Conservation (phyloP, 768 basidiomycete genomes). For the Termitomyces sp. region DNA sequence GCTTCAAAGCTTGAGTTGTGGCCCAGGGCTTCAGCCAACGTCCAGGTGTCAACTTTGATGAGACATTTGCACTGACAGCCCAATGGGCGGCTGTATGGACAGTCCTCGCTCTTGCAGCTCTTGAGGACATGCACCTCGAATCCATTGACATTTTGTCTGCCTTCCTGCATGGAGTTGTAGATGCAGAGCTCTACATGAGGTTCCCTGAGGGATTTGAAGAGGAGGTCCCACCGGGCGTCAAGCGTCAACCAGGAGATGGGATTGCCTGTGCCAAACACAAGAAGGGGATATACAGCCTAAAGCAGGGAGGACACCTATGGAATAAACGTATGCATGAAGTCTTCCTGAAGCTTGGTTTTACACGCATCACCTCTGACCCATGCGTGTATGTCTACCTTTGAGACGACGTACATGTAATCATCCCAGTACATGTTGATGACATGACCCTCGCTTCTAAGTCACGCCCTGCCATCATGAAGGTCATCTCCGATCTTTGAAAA, state of each 20-base stretch:
- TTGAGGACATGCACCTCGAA: constrained; percentile 11
- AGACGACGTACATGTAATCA: not conserved
- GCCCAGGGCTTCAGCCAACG: too few relatives aligned
- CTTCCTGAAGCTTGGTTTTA: not conserved
- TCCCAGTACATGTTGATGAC: not conserved
- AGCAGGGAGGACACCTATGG: not conserved
- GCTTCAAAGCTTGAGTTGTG: too few relatives aligned
- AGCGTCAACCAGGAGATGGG: not conserved
- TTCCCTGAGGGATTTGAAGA: not conserved
- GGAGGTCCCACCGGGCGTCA: not conserved
- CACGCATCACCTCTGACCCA: not conserved
- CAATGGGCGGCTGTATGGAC: not conserved
- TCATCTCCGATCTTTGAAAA: not conserved
- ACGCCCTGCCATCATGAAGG: not conserved
- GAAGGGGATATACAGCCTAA: not conserved
- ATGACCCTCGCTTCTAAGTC: not conserved
- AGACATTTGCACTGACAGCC: constrained; percentile 31
- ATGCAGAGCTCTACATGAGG: not conserved
- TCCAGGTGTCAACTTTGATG: constrained; percentile 24
- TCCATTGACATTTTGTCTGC: constrained; percentile 7
- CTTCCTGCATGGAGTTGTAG: not conserved
- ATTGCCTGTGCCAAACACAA: not conserved
- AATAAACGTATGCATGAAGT: not conserved
- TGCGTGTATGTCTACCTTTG: not conserved
- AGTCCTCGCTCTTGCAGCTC: too few relatives aligned